Evolutionary conservation across 176 grass and related monocot species (phyloP).

Genomic region (Calamus simplicifolius): DNA sequence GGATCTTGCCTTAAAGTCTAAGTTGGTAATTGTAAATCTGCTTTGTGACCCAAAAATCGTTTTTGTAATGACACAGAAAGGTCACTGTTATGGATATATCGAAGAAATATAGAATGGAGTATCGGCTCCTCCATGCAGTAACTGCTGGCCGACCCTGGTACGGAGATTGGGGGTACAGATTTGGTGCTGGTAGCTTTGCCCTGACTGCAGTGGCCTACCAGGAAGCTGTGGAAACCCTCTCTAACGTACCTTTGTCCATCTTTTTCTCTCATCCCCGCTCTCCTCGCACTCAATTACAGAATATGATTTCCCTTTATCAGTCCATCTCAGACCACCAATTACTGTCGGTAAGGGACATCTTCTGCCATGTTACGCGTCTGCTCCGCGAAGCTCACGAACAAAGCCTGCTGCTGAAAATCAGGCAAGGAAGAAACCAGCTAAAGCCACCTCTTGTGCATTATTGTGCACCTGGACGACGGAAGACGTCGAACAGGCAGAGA

Average conservation of each 20-base stretch:
- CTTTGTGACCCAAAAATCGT: background rate
- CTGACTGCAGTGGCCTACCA: constrained; percentile 58
- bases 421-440: constrained; percentile 1
- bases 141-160: constrained; percentile 83
- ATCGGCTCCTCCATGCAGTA: constrained; percentile 74
- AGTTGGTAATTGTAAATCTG: background rate
- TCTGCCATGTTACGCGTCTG: constrained; percentile 43
- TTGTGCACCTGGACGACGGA: constrained; percentile 43
- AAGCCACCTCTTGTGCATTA: constrained; percentile 11
- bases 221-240: constrained; percentile 62
- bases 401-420: constrained; percentile 9
- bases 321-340: constrained; percentile 50
- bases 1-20: too few relatives aligned
- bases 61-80: constrained; percentile 52
- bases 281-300: constrained; percentile 47
- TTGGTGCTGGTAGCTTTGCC: constrained; percentile 84
- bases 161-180: constrained; percentile 91
- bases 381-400: constrained; percentile 38
- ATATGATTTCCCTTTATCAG: constrained; percentile 68
- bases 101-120: constrained; percentile 92
- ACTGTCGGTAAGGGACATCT: constrained; percentile 51
- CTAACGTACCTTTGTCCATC: constrained; percentile 36
- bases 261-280: constrained; percentile 39
- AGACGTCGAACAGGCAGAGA: constrained; percentile 34
- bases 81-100: constrained; percentile 98